Conservation (phyloP, 768 basidiomycete species). For the Psilocybe tampanensis region DNA sequence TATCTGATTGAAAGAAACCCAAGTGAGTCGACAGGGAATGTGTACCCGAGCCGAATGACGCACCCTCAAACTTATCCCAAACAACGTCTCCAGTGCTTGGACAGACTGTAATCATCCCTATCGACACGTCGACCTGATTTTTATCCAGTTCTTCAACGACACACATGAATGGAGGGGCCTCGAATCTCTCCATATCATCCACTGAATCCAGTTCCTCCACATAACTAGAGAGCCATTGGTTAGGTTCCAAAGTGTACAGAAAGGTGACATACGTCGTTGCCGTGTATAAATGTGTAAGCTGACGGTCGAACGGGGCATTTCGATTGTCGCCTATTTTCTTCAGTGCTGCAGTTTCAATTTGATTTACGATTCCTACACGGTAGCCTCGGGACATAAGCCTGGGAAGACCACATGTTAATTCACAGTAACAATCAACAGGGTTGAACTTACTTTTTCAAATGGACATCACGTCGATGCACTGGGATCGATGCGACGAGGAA, state of each 20-base stretch:
- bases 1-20: constrained; percentile 47
- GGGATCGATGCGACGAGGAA: constrained; percentile 79
- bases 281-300: constrained; percentile 80
- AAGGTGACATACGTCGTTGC: constrained; percentile 72
- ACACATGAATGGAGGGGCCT: constrained; percentile 70
- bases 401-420: not conserved
- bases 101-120: constrained; percentile 79
- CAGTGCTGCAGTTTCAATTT: constrained; percentile 86
- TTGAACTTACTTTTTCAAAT: constrained; percentile 68
- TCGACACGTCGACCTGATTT: constrained; percentile 38
- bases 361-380: constrained; percentile 82
- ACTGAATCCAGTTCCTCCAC: constrained; percentile 78
- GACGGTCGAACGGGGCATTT: constrained; percentile 71
- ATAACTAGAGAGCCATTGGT: constrained; percentile 50
- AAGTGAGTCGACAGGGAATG: not conserved
- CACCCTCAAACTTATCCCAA: constrained; percentile 91
- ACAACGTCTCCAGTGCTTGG: constrained; percentile 92
- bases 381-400: constrained; percentile 77
- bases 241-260: not conserved
- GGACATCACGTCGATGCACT: constrained; percentile 62
- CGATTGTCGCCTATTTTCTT: constrained; percentile 82
- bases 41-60: not conserved
- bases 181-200: constrained; percentile 58
- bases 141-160: constrained; percentile 61
- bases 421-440: not conserved